A percentile compares a stretch with the other conserved stretches of the same genome.
phyloP scores from a whole-genome alignment of 176 grass and related monocot species.

The Panicum miliaceum region DNA sequence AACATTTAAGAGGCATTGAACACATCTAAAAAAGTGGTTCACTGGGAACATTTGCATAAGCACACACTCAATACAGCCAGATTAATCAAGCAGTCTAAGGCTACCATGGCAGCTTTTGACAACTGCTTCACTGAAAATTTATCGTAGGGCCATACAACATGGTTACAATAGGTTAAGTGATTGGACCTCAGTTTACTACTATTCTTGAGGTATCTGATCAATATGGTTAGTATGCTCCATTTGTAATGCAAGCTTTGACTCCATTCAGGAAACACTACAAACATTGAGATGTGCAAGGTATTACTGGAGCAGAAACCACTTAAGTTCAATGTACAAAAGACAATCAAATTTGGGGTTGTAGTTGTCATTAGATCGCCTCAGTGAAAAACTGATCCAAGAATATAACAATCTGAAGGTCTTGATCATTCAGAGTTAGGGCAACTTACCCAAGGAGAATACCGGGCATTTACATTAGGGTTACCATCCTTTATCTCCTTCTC shows the following conservation, averaged over 20 bases:
- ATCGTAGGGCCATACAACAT: not conserved
- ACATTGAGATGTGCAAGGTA: not conserved
- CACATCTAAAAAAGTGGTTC: not conserved
- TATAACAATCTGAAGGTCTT: conserved; percentile 19
- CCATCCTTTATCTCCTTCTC: conserved; percentile 38
- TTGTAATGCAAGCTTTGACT: not conserved
- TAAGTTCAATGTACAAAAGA: conserved; percentile 31
- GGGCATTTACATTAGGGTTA: conserved; percentile 24
- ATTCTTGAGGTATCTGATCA: conserved; percentile 10
- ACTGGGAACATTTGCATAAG: conserved; percentile 8
- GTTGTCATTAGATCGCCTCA: conserved; percentile 10
- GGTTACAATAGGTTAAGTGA: not conserved
- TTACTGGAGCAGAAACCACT: conserved; percentile 7
- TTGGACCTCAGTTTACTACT: not conserved
- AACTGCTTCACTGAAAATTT: not conserved
- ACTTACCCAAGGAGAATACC: conserved; percentile 72
- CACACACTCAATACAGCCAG: not conserved
- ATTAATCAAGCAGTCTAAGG: not conserved
- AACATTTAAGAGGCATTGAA: no score
- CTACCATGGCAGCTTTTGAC: not conserved
- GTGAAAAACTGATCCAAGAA: conserved; percentile 9
- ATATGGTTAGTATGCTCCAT: conserved; percentile 3
- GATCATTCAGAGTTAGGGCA: not conserved
- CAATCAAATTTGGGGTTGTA: not conserved
- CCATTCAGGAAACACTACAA: not conserved